phyloP scores from a whole-genome alignment of 805 yeast genomes.

The Ogataea chonburiensis region DNA sequence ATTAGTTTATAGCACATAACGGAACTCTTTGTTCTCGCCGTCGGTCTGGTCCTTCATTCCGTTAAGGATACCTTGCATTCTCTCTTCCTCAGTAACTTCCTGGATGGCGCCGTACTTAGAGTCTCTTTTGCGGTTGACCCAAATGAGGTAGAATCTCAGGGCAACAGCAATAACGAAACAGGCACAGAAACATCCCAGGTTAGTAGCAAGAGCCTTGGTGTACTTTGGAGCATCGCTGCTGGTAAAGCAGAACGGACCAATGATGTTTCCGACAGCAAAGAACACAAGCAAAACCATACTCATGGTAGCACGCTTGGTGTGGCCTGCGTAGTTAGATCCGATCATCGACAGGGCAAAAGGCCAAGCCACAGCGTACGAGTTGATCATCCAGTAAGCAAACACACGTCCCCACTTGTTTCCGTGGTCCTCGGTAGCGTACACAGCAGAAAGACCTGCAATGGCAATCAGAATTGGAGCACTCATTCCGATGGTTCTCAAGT shows the following conservation, averaged over 20 bases:
- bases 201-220: constrained; percentile 40
- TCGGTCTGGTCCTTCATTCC: constrained; percentile 36
- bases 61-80: constrained; percentile 31
- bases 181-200: constrained; percentile 39
- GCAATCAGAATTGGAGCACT: constrained; percentile 26
- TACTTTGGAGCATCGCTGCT: constrained; percentile 45
- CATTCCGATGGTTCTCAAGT: constrained; percentile 25
- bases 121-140: constrained; percentile 45
- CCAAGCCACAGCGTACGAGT: constrained; percentile 29
- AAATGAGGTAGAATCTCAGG: constrained; percentile 29
- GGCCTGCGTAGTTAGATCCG: constrained; percentile 46
- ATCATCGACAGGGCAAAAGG: constrained; percentile 29
- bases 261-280: constrained; percentile 53
- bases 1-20: constrained; percentile 20
- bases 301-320: constrained; percentile 48
- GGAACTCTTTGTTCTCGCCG: constrained; percentile 29
- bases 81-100: constrained; percentile 26
- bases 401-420: constrained; percentile 33
- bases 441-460: constrained; percentile 27
- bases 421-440: constrained; percentile 27
- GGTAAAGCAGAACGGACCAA: constrained; percentile 52
- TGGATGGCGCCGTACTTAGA: constrained; percentile 25
- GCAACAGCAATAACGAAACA: constrained; percentile 33
- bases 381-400: constrained; percentile 34
- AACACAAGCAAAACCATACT: constrained; percentile 44